These are phyloP conservation scores for Heterobasidion parviporum DNA, from an alignment of 1,284 basidiomycete species.

Conservation along the genomic window DNA sequence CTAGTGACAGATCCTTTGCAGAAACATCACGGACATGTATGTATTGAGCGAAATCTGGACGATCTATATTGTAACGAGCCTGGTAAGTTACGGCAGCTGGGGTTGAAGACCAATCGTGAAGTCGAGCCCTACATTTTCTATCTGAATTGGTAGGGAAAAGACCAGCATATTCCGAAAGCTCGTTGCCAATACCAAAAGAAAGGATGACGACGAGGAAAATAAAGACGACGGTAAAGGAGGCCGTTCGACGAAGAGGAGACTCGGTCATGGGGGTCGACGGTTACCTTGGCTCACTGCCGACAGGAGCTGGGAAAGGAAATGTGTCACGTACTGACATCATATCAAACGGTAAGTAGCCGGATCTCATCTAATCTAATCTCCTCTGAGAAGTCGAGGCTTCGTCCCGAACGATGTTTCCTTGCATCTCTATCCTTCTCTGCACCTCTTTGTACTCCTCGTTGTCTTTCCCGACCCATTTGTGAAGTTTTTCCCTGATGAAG, in stretches of 20 bases:
- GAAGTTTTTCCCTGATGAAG: constrained; percentile 61
- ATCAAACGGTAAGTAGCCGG: neutral
- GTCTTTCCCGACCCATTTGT: constrained; percentile 57
- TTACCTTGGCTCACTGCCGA: too few species aligned
- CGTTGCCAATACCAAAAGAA: constrained; percentile 17
- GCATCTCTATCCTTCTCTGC: constrained; percentile 20
- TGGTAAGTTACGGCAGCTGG: neutral
- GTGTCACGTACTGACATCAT: neutral
- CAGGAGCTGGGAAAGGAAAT: too few species aligned
- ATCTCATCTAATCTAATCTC: constrained; percentile 1
- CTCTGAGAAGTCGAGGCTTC: neutral
- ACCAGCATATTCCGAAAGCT: constrained; percentile 10
- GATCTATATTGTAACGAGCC: constrained; percentile 15
- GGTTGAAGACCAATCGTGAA: neutral
- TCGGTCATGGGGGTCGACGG: neutral
- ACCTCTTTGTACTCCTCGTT: constrained; percentile 39
- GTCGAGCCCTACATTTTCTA: neutral
- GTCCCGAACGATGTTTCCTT: constrained; percentile 1
- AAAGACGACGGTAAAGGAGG: constrained; percentile 23
- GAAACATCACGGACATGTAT: constrained; percentile 32
- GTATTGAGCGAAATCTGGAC: constrained; percentile 54
- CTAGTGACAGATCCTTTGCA: constrained; percentile 39
- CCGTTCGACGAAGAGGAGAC: neutral
- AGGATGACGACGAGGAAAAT: constrained; percentile 36
- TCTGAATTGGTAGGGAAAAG: neutral